A percentile compares a stretch with the other conserved stretches of the same genome.
Evolutionary conservation across 805 yeast species (phyloP).

Genomic region (Nakazawaea anatomiae): DNA sequence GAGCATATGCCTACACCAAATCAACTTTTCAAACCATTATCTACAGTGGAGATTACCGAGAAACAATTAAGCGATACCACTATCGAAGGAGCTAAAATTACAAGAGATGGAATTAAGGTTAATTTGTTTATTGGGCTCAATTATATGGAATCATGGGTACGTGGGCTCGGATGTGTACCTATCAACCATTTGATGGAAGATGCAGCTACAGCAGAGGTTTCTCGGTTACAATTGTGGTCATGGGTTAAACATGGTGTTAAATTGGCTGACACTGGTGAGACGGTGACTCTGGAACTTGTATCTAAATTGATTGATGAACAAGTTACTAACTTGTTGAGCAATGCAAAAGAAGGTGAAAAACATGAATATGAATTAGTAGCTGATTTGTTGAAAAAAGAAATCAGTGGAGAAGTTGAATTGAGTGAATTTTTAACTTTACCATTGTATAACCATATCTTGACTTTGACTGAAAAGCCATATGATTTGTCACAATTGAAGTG

Average conservation of each 20-base stretch:
- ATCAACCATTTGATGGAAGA: slow-evolving; percentile 84
- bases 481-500: slow-evolving; percentile 24
- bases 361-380: slow-evolving; percentile 69
- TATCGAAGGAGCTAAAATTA: slow-evolving; percentile 57
- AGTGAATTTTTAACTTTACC: slow-evolving; percentile 74
- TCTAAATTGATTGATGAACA: slow-evolving; percentile 53
- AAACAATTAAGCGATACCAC: slow-evolving; percentile 57
- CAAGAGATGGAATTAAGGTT: slow-evolving; percentile 64
- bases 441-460: slow-evolving; percentile 67
- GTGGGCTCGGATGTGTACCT: slow-evolving; percentile 82
- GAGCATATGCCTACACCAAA: slow-evolving; percentile 80
- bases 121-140: slow-evolving; percentile 72
- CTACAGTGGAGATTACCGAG: slow-evolving; percentile 35
- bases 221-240: slow-evolving; percentile 76
- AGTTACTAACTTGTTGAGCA: slow-evolving; percentile 41
- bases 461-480: slow-evolving; percentile 27
- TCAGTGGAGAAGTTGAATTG: slow-evolving; percentile 57
- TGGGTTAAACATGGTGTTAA: slow-evolving; percentile 73
- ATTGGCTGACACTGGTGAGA: slow-evolving; percentile 51
- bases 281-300: slow-evolving; percentile 56
- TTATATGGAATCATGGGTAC: slow-evolving; percentile 82
- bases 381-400: slow-evolving; percentile 65
- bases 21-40: slow-evolving; percentile 40
- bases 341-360: slow-evolving; percentile 53
- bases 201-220: slow-evolving; percentile 87